Evolutionary conservation across 164 flowering plant genomes (phyloP), one percentile per base, ranked within the genome.

Genomic region (Sextonia rubra): DNA sequence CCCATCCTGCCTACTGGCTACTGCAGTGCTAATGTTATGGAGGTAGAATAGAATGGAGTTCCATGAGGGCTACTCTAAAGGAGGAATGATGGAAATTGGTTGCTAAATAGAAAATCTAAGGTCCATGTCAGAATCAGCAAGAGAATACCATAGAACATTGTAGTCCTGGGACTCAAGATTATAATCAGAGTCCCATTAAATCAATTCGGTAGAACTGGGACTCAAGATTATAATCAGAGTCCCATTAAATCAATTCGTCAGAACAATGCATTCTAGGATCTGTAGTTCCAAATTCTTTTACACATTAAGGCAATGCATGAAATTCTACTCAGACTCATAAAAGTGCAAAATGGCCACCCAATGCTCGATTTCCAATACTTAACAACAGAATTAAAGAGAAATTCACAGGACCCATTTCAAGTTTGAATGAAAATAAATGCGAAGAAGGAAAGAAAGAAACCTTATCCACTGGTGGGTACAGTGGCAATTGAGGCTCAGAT

Each of bases 391-490:
- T 14, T 63, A 66, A 48, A 66, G 12, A 64, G 67, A 69, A 60
- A 22, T 12, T 47, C 37, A 68, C 2, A 68, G 25, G 20, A 23
- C 12, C 55, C 47, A 48, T 26, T 49, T 27, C 20, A 26, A 68
- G 15, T 44, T 37, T 52, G 55, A 47, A 23, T 17, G 17, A 30
- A 26, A 23, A 56, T 18, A 11, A 17, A 56, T 22, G 44, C 26
- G 22, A 27, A n/a, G 15, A 37, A 37, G 44, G 44, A 37, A 37
- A 37, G 44, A 37, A 37, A 37, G 44, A 37, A 23, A 85, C 88
- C 89, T 84, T 81, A 76, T 73, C 75, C 32, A 73, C 64, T 25
- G 88, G 89, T 60, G 86, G 84, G 69, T 66, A 81, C 7, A 69
- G 44, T 68, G 64, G 47, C 47, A 44, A 25, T 27, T 79, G 76